These are phyloP conservation scores for Smittium culicis DNA, from an alignment of 371 early-diverging fungal genomes.

Conservation along the genomic window DNA sequence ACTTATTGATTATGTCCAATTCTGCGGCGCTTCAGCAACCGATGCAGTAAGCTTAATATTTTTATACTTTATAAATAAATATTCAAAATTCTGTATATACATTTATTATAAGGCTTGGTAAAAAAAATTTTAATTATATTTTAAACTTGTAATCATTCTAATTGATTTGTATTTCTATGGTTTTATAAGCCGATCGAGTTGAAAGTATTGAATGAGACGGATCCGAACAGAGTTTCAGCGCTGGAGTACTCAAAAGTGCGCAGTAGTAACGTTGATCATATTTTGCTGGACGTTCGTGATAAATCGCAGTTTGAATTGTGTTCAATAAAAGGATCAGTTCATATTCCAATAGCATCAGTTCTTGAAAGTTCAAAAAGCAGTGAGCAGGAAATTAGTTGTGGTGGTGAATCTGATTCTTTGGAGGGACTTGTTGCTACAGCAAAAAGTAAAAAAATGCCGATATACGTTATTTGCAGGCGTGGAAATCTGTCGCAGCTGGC, in stretches of 20 bases:
- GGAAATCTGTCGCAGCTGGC: slow-evolving; percentile 88
- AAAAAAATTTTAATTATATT: no score
- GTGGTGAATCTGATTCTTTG: neutral
- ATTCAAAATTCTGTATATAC: no score
- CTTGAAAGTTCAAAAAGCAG: slow-evolving; percentile 26
- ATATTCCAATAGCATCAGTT: slow-evolving; percentile 38
- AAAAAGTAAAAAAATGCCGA: slow-evolving; percentile 24
- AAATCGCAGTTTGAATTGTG: slow-evolving; percentile 71
- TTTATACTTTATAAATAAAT: neutral
- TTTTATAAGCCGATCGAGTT: slow-evolving; percentile 11
- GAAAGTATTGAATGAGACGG: slow-evolving; percentile 17
- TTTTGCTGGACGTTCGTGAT: slow-evolving; percentile 81
- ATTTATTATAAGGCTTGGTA: no score
- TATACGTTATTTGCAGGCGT: slow-evolving; percentile 77
- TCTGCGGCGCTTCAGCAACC: slow-evolving; percentile 64
- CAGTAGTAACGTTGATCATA: slow-evolving; percentile 34
- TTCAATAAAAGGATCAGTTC: slow-evolving; percentile 44
- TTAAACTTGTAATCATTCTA: neutral
- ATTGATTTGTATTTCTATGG: neutral
- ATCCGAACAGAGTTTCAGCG: slow-evolving; percentile 21
- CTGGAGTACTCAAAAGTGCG: slow-evolving; percentile 32
- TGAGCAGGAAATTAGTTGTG: neutral
- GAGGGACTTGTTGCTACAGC: slow-evolving; percentile 9
- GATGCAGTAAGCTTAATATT: slow-evolving; percentile 44
- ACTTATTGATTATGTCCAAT: slow-evolving; percentile 75